These are phyloP conservation scores for Penicillium sp. DNA, from an alignment of 2,329 filamentous ascomycete genomes.

Conservation along the genomic window DNA sequence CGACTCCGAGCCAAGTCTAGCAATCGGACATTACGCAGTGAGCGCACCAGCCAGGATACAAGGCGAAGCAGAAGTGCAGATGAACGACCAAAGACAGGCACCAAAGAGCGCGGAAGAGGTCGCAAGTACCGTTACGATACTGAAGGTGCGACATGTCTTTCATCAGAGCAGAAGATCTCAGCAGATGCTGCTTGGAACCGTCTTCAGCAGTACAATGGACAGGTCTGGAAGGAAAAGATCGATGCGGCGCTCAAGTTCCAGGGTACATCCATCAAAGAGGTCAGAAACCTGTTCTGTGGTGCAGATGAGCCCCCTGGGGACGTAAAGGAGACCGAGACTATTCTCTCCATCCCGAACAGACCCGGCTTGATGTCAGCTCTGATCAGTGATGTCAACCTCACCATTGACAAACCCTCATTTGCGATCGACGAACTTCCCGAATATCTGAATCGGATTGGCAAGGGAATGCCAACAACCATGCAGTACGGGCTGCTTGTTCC, in stretches of 20 bases:
- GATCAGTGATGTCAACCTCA: slow-evolving; percentile 80
- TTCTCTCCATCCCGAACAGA: slow-evolving; percentile 80
- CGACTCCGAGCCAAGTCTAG: slow-evolving; percentile 56
- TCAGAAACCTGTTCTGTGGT: slow-evolving; percentile 79
- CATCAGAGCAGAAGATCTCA: slow-evolving; percentile 69
- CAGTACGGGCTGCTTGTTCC: slow-evolving; percentile 86
- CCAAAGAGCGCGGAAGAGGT: slow-evolving; percentile 37
- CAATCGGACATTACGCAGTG: slow-evolving; percentile 45
- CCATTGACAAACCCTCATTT: slow-evolving; percentile 91
- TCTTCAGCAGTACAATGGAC: slow-evolving; percentile 77
- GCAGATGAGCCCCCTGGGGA: slow-evolving; percentile 79
- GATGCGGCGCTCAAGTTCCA: slow-evolving; percentile 72
- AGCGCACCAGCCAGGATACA: slow-evolving; percentile 40
- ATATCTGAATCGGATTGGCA: slow-evolving; percentile 88
- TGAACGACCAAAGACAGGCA: slow-evolving; percentile 36
- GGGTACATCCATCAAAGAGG: slow-evolving; percentile 72
- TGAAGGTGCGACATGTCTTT: slow-evolving; percentile 72
- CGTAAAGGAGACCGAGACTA: slow-evolving; percentile 76
- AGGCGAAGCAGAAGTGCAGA: slow-evolving; percentile 61
- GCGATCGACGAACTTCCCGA: slow-evolving; percentile 76
- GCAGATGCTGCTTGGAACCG: slow-evolving; percentile 74
- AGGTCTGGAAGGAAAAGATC: slow-evolving; percentile 90
- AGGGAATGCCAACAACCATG: slow-evolving; percentile 92
- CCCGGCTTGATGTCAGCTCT: slow-evolving; percentile 79
- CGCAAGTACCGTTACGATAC: slow-evolving; percentile 69